These are phyloP conservation scores for Trichoderma atrobrunneum DNA, from an alignment of 2,329 filamentous ascomycete genomes.

Conservation along the genomic window DNA sequence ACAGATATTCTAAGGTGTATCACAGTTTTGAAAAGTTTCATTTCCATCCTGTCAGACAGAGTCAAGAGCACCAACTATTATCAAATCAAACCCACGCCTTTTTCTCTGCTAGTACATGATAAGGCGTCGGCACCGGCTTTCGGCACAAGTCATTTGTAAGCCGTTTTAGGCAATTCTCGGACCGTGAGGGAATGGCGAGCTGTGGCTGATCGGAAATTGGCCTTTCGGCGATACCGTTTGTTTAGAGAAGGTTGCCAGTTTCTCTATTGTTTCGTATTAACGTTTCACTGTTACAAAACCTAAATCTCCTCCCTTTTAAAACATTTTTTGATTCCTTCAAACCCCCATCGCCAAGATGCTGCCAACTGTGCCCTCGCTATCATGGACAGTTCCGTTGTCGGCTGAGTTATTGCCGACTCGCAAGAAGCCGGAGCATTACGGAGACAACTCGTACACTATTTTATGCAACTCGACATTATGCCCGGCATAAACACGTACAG, in stretches of 20 bases:
- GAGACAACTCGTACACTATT: not conserved
- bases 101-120: not conserved
- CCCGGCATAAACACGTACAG: not conserved
- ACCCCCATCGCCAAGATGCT: not conserved
- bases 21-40: not conserved
- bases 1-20: not conserved
- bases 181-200: not conserved
- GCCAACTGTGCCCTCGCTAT: not conserved
- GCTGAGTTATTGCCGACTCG: not conserved
- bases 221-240: not conserved
- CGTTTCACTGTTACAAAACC: not conserved
- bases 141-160: slow-evolving; percentile 10
- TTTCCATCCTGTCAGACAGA: not conserved
- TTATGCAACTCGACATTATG: slow-evolving; percentile 9
- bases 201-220: slow-evolving; percentile 4
- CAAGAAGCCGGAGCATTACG: not conserved
- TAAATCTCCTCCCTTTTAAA: not conserved
- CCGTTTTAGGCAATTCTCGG: slow-evolving; percentile 11
- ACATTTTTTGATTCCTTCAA: not conserved
- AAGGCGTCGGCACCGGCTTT: not conserved
- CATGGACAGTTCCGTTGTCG: not conserved
- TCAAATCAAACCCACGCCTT: not conserved
- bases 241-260: not conserved
- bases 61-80: not conserved
- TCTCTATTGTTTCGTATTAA: not conserved